Evolutionary conservation across 2,329 filamentous ascomycete species (phyloP), one percentile per base, ranked within the genome.

Genomic region (Phaeosphaeria sp.): DNA sequence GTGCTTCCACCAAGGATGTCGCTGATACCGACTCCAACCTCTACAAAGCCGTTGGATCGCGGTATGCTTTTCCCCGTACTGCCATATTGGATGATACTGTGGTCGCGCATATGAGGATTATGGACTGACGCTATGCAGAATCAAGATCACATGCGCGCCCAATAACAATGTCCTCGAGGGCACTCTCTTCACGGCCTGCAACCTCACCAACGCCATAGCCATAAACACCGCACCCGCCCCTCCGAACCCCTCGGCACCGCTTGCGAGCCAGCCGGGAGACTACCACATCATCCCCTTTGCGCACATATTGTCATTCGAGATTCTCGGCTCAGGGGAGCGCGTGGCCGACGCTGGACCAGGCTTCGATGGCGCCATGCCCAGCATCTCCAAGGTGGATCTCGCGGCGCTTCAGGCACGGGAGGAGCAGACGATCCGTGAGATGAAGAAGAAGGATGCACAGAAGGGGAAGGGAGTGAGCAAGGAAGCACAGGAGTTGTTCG

Each of bases 401-500:
- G 81, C 81, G 60, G 81, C 84, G 24, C 72, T 88, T 58, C 81
- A 82, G 65, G 76, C 80, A 47, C 81, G 87, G 18, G 86, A 87
- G 71, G 81, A 83, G 25, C 81, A 80, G 56, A 84, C 84, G 9
- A 78, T 89, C 27, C 77, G 80, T 11, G 81, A 85, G 63, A 76
- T 86, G 64, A 84, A 87, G 68, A 83, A 87, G 59, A 74, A 81
- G 59, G 86, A 88, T 63, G 79, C 81, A n/a, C 81, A 83, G 53
- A 80, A 82, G 57, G 86, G 86, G 53, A 87, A 86, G 73, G 86
- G 86, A 9, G 87, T 89, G 7, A 85, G 80, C 39, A 81, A 79
- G 39, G 86, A 88, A 61, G 87, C 83, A 24, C 87, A 89, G 74
- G 86, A 87, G 53, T 78, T 89, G 17, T 89, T 87, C 65, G 86